phyloP scores from a whole-genome alignment of 805 yeast genomes.

The Saturnispora bothae region DNA sequence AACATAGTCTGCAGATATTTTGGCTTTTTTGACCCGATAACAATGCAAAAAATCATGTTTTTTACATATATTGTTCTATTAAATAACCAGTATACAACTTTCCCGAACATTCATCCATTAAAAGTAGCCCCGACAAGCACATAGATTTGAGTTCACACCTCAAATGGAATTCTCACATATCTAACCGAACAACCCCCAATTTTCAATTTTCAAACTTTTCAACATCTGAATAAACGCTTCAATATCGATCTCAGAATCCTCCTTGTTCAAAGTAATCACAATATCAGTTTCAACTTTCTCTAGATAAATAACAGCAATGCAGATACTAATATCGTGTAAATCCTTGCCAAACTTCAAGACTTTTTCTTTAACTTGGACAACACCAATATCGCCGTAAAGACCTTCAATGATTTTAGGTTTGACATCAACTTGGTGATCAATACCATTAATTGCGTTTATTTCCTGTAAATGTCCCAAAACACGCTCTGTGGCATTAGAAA shows the following conservation, averaged over 20 bases:
- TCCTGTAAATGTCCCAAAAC: slow-evolving; percentile 3
- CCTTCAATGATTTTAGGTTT: neutral
- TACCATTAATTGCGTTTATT: slow-evolving; percentile 4
- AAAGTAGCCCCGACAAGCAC: too few species aligned
- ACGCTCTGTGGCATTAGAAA: neutral
- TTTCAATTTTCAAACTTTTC: slow-evolving; percentile 1
- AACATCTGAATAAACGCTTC: neutral
- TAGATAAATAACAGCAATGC: slow-evolving; percentile 5
- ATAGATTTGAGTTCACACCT: too few species aligned
- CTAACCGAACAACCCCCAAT: slow-evolving; percentile 8
- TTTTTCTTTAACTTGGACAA: neutral
- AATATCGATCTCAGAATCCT: neutral
- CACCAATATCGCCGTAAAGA: slow-evolving; percentile 1
- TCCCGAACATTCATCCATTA: too few species aligned
- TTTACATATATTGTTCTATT: too few species aligned
- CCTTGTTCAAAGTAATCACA: slow-evolving; percentile 1
- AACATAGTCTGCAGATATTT: too few species aligned
- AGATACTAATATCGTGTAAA: neutral
- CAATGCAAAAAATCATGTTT: too few species aligned
- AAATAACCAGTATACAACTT: too few species aligned
- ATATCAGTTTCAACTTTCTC: slow-evolving; percentile 1
- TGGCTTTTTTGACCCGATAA: too few species aligned
- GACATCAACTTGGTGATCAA: neutral
- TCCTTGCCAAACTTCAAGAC: slow-evolving; percentile 6
- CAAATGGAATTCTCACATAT: neutral